Base-by-base conservation (phyloP, 148 eudicot genomes). In the Heliosperma pusillum region DNA sequence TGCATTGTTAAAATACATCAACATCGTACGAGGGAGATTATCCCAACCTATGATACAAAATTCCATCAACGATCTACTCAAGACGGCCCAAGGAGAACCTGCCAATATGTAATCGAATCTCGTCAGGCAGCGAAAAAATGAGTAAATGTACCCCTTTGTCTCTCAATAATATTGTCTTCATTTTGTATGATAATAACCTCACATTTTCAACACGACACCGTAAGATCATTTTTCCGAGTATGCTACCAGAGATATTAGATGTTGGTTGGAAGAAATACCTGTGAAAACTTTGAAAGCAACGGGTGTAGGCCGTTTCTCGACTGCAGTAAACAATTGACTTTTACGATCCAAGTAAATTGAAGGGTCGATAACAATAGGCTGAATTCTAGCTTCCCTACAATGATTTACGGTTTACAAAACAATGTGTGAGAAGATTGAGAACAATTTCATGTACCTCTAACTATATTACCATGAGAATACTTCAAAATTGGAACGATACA, bases 81-180 rank as follows among this genome's bases (percentile, higher is more conserved):
- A 78, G 59, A 84, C 73, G 44, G 90, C 83, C 99, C 97, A 95
- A 15, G 93, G 97, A 71, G 99, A 95, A 82, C 97, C 96, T 95
- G 87, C 53, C 70, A 17, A 21, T 33, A 56, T 5, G 76, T 21
- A 79, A 42, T 30, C 27, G 40, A 29, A 76, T 8, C 29, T 36
- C 44, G 30, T 57, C 45, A 71, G 42, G 56, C 30, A 0, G 63
- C 6, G 10, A 8, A 21, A 58, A 58, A n/a, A n/a, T n/a, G n/a
- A n/a, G n/a, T n/a, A n/a, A n/a, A n/a, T n/a, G n/a, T n/a, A n/a
- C n/a, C n/a, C n/a, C n/a, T n/a, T n/a, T n/a, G n/a, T n/a, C n/a
- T n/a, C n/a, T n/a, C n/a, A n/a, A n/a, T n/a, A n/a, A n/a, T n/a
- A n/a, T n/a, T n/a, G n/a, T n/a, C n/a, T n/a, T n/a, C n/a, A n/a